phyloP scores from a whole-genome alignment of 768 basidiomycete species.

The Amyloporia xantha region DNA sequence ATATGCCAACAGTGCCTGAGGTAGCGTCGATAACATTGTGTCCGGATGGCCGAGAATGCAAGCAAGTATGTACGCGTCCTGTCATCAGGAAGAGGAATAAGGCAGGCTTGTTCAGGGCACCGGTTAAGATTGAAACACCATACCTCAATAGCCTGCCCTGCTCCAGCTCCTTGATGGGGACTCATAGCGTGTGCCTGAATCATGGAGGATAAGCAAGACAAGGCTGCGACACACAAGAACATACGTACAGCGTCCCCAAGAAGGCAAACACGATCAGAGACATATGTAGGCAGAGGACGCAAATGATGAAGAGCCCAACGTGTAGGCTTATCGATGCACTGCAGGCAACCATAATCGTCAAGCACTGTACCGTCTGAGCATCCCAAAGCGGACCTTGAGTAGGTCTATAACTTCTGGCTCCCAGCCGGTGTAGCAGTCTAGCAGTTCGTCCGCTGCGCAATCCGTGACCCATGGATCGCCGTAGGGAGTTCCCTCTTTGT shows the following conservation, averaged over 20 bases:
- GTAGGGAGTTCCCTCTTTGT: conserved; percentile 25
- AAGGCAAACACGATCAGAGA: conserved; percentile 19
- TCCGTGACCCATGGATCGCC: conserved; percentile 22
- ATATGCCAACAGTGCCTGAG: conserved; percentile 22
- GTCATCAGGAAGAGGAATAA: background rate
- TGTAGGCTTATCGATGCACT: conserved; percentile 24
- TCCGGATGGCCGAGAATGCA: conserved; percentile 20
- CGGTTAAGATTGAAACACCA: too few relatives aligned
- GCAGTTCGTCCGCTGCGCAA: conserved; percentile 18
- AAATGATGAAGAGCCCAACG: conserved; percentile 28
- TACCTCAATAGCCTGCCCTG: conserved; percentile 30
- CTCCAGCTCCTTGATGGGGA: conserved; percentile 28
- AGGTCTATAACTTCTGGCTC: conserved; percentile 24
- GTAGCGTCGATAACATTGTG: conserved; percentile 16
- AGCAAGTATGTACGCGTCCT: conserved; percentile 29
- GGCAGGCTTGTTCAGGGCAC: background rate
- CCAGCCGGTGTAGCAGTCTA: conserved; percentile 23
- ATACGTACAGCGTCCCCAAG: conserved; percentile 27
- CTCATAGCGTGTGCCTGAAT: conserved; percentile 30
- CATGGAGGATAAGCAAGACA: background rate
- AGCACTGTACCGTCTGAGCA: background rate
- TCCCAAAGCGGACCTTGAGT: conserved; percentile 13
- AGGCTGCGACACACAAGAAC: background rate
- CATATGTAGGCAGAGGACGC: conserved; percentile 21
- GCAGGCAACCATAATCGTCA: background rate